These are phyloP conservation scores for Penicillium sp. DNA, from an alignment of 2,329 filamentous ascomycete species.

Conservation along the genomic window DNA sequence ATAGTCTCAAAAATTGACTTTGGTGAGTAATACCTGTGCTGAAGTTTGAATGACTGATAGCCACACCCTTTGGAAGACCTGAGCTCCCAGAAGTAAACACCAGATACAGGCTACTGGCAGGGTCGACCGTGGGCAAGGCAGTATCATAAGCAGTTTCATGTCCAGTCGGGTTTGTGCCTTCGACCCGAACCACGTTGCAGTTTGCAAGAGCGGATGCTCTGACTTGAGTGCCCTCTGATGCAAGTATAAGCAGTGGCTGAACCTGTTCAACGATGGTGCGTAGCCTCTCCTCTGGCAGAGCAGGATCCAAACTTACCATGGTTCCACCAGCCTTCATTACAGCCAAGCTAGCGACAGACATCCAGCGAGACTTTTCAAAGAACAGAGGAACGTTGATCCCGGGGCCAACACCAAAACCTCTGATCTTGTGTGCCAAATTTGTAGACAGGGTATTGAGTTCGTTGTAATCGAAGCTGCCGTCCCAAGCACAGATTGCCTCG, in stretches of 20 bases:
- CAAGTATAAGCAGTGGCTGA: not conserved
- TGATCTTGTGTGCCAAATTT: not conserved
- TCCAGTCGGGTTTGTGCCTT: not conserved
- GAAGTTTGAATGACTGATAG: not conserved
- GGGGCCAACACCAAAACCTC: not conserved
- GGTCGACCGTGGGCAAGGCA: not conserved
- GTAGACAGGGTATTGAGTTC: not conserved
- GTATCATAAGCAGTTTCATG: not conserved
- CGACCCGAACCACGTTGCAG: not conserved
- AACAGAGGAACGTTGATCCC: not conserved
- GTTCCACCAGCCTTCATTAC: not conserved
- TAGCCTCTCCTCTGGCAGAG: not conserved
- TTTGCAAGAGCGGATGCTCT: not conserved
- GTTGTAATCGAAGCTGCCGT: not conserved
- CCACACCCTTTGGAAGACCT: not conserved
- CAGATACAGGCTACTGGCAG: not conserved
- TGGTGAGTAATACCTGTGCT: not conserved
- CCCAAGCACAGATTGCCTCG: not conserved
- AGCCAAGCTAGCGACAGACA: not conserved
- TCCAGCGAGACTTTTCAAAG: not conserved
- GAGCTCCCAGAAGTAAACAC: not conserved
- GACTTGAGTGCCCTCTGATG: not conserved
- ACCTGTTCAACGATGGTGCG: not conserved
- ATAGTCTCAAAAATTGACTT: not conserved
- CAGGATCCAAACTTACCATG: not conserved